phyloP scores from a whole-genome alignment of 2,329 filamentous ascomycete genomes.

The Penicillium sp. region DNA sequence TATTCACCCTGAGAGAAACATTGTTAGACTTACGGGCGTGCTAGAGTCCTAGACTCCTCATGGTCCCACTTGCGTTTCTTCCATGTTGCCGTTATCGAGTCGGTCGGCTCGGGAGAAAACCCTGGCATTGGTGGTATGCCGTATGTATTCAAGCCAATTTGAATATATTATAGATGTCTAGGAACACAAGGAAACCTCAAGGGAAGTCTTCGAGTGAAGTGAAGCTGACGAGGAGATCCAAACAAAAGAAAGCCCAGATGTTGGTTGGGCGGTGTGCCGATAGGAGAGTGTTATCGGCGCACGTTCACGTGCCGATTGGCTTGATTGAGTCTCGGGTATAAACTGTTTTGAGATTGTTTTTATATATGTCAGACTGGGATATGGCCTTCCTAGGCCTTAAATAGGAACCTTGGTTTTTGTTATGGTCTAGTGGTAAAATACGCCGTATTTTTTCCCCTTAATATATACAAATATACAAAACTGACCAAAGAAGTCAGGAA shows the following conservation, averaged over 20 bases:
- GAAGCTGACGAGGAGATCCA: constrained; percentile 2
- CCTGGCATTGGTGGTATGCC: constrained; percentile 17
- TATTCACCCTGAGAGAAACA: background rate
- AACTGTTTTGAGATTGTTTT: background rate
- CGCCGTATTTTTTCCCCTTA: too few relatives aligned
- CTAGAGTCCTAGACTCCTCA: constrained; percentile 18
- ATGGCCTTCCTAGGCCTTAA: too few relatives aligned
- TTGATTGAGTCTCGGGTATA: background rate
- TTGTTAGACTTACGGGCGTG: constrained; percentile 20
- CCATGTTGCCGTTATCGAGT: constrained; percentile 19
- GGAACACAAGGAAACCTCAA: background rate
- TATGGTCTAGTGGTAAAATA: too few relatives aligned
- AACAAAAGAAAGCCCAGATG: constrained; percentile 10
- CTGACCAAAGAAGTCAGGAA: background rate
- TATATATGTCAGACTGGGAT: too few relatives aligned
- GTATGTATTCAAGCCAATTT: constrained; percentile 10
- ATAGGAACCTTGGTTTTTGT: too few relatives aligned
- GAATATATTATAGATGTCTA: background rate
- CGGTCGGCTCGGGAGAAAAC: constrained; percentile 17
- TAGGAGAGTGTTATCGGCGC: constrained; percentile 6
- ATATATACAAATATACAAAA: background rate
- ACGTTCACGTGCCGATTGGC: background rate
- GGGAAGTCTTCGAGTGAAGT: background rate
- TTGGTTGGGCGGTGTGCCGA: constrained; percentile 6
- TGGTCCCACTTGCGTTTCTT: constrained; percentile 28